phyloP scores from a whole-genome alignment of 1,284 basidiomycete genomes.

The Schizopora paradoxa region DNA sequence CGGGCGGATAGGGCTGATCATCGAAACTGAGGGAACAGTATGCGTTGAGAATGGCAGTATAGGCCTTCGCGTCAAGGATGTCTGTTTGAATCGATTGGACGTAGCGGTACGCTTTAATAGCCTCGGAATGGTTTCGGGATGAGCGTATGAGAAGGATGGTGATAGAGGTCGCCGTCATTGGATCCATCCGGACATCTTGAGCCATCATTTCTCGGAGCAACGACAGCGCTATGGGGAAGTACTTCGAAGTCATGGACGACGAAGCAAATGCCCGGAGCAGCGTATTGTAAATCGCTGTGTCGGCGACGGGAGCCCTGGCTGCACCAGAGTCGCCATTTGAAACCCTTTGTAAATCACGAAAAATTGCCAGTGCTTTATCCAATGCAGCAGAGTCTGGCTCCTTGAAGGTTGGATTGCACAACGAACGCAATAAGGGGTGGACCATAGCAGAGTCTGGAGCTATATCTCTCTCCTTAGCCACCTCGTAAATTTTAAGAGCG shows the following conservation, averaged over 20 bases:
- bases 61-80: slow-evolving; percentile 51
- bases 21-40: slow-evolving; percentile 55
- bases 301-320: slow-evolving; percentile 24
- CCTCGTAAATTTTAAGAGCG: slow-evolving; percentile 45
- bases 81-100: slow-evolving; percentile 33
- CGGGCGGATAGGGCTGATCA: slow-evolving; percentile 40
- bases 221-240: slow-evolving; percentile 41
- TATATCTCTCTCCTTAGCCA: slow-evolving; percentile 38
- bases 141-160: slow-evolving; percentile 57
- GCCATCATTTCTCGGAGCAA: slow-evolving; percentile 50
- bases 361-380: slow-evolving; percentile 46
- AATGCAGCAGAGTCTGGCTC: slow-evolving; percentile 37
- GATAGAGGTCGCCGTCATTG: slow-evolving; percentile 43
- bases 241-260: slow-evolving; percentile 39
- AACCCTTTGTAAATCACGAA: slow-evolving; percentile 21
- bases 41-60: slow-evolving; percentile 52
- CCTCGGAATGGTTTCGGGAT: slow-evolving; percentile 47
- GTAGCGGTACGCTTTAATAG: slow-evolving; percentile 56
- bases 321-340: not conserved
- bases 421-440: slow-evolving; percentile 44
- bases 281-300: slow-evolving; percentile 47
- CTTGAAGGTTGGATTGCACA: slow-evolving; percentile 37
- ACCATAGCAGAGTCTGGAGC: slow-evolving; percentile 43
- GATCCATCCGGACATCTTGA: slow-evolving; percentile 30
- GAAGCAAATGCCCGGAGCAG: slow-evolving; percentile 50